Evolutionary conservation across 495 filamentous ascomycete genomes (phyloP).

Genomic region (Penicillium riverlandense): DNA sequence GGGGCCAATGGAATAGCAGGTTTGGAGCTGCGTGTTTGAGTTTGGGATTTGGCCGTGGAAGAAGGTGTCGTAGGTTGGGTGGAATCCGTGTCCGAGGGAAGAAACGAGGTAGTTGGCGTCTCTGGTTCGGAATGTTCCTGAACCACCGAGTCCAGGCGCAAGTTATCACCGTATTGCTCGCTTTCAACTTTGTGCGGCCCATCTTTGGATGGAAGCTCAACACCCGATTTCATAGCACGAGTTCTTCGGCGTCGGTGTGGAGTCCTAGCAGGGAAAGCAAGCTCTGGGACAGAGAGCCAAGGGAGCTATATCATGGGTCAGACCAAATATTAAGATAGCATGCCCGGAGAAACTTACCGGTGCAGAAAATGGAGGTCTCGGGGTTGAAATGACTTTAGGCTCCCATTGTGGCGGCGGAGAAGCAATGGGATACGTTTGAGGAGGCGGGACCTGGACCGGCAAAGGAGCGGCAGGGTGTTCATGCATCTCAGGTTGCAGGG

Average conservation of each 20-base stretch:
- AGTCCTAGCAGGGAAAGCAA: conserved; percentile 53
- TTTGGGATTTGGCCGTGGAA: conserved; percentile 37
- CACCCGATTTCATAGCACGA: conserved; percentile 27
- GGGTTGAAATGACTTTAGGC: conserved; percentile 13
- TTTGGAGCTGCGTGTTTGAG: conserved; percentile 36
- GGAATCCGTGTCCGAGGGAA: conserved; percentile 55
- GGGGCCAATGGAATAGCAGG: conserved; percentile 56
- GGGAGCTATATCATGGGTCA: conserved; percentile 49
- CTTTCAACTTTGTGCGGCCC: conserved; percentile 12
- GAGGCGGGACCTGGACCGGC: conserved; percentile 12
- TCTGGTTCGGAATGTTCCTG: conserved; percentile 49
- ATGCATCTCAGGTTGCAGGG: conserved; percentile 23
- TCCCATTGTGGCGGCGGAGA: conserved; percentile 26
- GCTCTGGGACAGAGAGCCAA: conserved; percentile 69
- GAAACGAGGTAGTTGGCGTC: conserved; percentile 60
- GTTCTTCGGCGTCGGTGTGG: conserved; percentile 33
- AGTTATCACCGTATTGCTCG: conserved; percentile 13
- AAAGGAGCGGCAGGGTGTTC: conserved; percentile 24
- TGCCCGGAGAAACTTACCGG: conserved; percentile 45
- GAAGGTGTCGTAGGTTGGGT: conserved; percentile 69
- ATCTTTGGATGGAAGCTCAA: conserved; percentile 47
- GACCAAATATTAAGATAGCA: not conserved
- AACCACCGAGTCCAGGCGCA: conserved; percentile 15
- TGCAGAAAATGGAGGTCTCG: conserved; percentile 47
- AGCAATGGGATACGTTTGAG: conserved; percentile 19